Evolutionary conservation across 768 basidiomycete species (phyloP).

Genomic region (Lenzites betulinus): DNA sequence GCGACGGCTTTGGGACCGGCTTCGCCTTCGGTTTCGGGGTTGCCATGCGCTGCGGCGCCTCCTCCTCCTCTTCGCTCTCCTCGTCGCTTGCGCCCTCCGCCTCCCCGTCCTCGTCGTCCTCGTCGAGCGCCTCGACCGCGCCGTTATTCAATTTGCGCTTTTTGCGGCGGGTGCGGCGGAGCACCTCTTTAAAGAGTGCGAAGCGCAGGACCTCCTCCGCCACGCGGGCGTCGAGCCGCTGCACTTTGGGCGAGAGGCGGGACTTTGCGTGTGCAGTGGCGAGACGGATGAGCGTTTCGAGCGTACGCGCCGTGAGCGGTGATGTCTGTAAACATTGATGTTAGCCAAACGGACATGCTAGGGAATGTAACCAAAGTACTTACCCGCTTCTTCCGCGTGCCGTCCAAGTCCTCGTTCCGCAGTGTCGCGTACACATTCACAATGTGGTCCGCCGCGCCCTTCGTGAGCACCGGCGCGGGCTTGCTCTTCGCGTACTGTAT

Average conservation of each 20-base stretch:
- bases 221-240: slow-evolving; percentile 80
- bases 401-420: slow-evolving; percentile 89
- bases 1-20: slow-evolving; percentile 24
- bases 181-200: slow-evolving; percentile 96
- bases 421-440: slow-evolving; percentile 89
- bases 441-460: slow-evolving; percentile 93
- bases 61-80: slow-evolving; percentile 50
- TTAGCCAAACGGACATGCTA: background rate
- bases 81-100: slow-evolving; percentile 52
- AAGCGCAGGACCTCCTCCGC: slow-evolving; percentile 97
- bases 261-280: slow-evolving; percentile 98
- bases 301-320: slow-evolving; percentile 95
- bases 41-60: slow-evolving; percentile 46
- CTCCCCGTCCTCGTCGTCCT: slow-evolving; percentile 51
- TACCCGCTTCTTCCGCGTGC: slow-evolving; percentile 80
- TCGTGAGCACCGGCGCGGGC: slow-evolving; percentile 80
- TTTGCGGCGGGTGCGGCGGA: slow-evolving; percentile 77
- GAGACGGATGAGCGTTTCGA: slow-evolving; percentile 97
- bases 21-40: slow-evolving; percentile 51
- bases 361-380: background rate
- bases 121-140: slow-evolving; percentile 37
- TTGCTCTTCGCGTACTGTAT: slow-evolving; percentile 96
- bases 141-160: slow-evolving; percentile 83
- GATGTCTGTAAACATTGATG: slow-evolving; percentile 65
- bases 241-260: slow-evolving; percentile 82